Conservation (phyloP, 1,284 basidiomycete genomes). For the Trichosporon asahii region DNA sequence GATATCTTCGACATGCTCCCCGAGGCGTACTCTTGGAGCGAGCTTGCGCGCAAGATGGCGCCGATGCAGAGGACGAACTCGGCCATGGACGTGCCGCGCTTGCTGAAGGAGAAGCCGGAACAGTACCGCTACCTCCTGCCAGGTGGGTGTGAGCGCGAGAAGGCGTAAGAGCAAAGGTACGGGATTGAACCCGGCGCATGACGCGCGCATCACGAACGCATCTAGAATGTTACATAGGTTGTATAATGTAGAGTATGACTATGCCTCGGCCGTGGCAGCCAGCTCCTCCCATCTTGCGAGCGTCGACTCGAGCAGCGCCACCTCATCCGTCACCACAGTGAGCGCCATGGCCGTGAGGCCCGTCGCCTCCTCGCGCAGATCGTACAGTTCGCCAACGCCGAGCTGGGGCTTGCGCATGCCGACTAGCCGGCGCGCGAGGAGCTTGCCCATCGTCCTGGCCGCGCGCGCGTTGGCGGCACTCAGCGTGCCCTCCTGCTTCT, state of each 20-base stretch:
- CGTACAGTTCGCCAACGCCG: slow-evolving; percentile 29
- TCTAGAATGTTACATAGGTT: not conserved
- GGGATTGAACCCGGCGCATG: no score
- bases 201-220: no score
- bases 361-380: slow-evolving; percentile 33
- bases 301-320: slow-evolving; percentile 37
- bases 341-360: slow-evolving; percentile 32
- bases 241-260: not conserved
- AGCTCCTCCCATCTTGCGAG: slow-evolving; percentile 37
- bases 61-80: slow-evolving; percentile 11
- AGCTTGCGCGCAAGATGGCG: slow-evolving; percentile 29
- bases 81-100: slow-evolving; percentile 25
- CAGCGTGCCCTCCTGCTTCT: slow-evolving; percentile 7
- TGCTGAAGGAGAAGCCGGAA: slow-evolving; percentile 24
- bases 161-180: not conserved
- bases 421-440: slow-evolving; percentile 23
- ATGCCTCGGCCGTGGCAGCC: not conserved
- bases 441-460: not conserved
- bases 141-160: not conserved
- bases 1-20: slow-evolving; percentile 37
- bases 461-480: not conserved
- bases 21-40: slow-evolving; percentile 33
- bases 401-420: slow-evolving; percentile 25
- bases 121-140: slow-evolving; percentile 28
- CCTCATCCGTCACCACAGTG: slow-evolving; percentile 44